Percentiles rank a stretch among this genome's conserved stretches.
These are phyloP conservation scores for Tetragonia tetragonoides DNA, from an alignment of 148 eudicot genomes.

Conservation along the genomic window DNA sequence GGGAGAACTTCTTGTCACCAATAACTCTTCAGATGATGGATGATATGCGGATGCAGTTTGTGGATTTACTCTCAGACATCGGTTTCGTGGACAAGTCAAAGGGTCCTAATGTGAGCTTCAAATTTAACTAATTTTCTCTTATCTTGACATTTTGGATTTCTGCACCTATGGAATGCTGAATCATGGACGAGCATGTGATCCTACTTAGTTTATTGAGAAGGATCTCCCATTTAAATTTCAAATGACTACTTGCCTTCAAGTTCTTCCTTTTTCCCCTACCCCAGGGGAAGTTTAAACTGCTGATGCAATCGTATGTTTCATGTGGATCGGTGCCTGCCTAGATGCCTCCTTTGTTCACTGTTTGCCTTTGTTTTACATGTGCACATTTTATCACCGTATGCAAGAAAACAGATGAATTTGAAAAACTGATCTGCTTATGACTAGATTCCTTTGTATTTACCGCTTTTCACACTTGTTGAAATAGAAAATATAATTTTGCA, in stretches of 20 bases:
- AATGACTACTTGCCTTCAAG: too few relatives aligned
- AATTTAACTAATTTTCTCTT: not conserved
- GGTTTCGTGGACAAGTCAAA: slow-evolving; percentile 90
- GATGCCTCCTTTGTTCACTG: not conserved
- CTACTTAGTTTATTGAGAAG: too few relatives aligned
- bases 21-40: slow-evolving; percentile 86
- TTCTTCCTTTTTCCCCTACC: not conserved
- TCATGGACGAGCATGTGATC: not conserved
- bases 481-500: not conserved
- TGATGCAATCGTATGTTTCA: not conserved
- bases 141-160: slow-evolving; percentile 9
- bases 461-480: not conserved
- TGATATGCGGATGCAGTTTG: slow-evolving; percentile 84
- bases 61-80: slow-evolving; percentile 74
- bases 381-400: not conserved
- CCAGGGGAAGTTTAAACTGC: not conserved
- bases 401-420: not conserved
- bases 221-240: too few relatives aligned
- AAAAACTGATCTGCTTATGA: not conserved
- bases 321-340: not conserved
- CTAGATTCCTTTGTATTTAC: not conserved
- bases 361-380: not conserved
- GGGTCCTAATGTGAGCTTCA: slow-evolving; percentile 63
- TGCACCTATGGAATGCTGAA: not conserved
- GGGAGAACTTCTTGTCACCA: slow-evolving; percentile 91